Base-by-base conservation (phyloP, 805 yeast species). In the Candida hungchunana region DNA sequence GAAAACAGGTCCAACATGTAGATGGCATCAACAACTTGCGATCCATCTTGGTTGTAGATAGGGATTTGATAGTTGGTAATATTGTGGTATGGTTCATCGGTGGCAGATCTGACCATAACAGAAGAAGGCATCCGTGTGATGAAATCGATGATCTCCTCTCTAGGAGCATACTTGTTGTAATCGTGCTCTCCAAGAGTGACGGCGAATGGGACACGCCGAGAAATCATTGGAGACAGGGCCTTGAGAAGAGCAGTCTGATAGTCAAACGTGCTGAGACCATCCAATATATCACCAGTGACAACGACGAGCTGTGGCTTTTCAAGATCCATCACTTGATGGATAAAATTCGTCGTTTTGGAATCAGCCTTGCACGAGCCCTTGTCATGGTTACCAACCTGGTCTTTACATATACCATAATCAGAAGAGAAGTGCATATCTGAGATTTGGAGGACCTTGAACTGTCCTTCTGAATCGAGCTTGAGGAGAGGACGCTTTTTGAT, bases 401-500 rank as follows among this genome's bases (percentile, higher is more conserved):
- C 79, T 24, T 69, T 58, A 43, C 82, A 78, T 18, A 51, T 51
- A 4, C 84, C 83, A 32, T 55, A 62, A 8, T 80, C 79, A 1
- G 83, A 75, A 11, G 79, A 66, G 42, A 76, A 73, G 53, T 79
- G 85, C 32, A 79, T 58, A 51, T 80, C 88, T 3, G 85, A 79
- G 6, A 80, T 72, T 53, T 80, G 87, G 18, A 80, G 48, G 13
- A 80, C 72, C 48, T 77, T 79, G 55, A 77, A 77, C 36, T 62
- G 67, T 4, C 69, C 70, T 14, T 64, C 45, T 2, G 17, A 15
- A 18, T 22, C 30, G 23, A 39, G 39, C 32, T 59, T 58, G 31
- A 69, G 47, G 13, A 34, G 31, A 0, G 30, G 31, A 2, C 24
- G n/a, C 14, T 27, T 32, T 12, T 21, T 17, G 10, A 5, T 19